phyloP scores from a whole-genome alignment of 2,329 filamentous ascomycete species.

The Huntiella bhutanensis region DNA sequence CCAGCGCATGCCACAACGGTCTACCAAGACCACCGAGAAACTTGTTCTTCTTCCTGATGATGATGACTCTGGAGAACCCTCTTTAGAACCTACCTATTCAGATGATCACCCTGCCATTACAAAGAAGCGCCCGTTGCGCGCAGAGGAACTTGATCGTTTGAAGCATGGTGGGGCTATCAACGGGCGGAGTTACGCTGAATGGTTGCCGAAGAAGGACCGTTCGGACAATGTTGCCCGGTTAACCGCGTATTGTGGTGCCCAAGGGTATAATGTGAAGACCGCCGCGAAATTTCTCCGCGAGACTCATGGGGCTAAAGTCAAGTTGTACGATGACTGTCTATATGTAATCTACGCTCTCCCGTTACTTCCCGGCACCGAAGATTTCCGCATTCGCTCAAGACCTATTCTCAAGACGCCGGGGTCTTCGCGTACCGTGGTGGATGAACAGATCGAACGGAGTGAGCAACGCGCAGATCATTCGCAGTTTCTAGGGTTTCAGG shows the following conservation, averaged over 20 bases:
- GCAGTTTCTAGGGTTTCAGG: slow-evolving; percentile 5
- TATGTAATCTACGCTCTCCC: slow-evolving; percentile 92
- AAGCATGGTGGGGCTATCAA: slow-evolving; percentile 40
- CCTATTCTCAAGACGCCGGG: slow-evolving; percentile 85
- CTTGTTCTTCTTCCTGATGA: slow-evolving; percentile 86
- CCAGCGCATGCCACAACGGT: slow-evolving; percentile 57
- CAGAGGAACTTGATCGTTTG: slow-evolving; percentile 48
- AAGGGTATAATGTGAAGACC: slow-evolving; percentile 74
- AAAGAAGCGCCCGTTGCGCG: slow-evolving; percentile 33
- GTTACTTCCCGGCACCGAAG: slow-evolving; percentile 65
- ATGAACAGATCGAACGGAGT: slow-evolving; percentile 89
- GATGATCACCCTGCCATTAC: slow-evolving; percentile 5
- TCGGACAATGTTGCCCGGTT: slow-evolving; percentile 76
- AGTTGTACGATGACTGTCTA: slow-evolving; percentile 92
- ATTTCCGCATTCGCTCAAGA: slow-evolving; percentile 74
- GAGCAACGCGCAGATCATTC: slow-evolving; percentile 66
- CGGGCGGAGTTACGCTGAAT: slow-evolving; percentile 85
- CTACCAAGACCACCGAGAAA: slow-evolving; percentile 90
- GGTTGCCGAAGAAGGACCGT: slow-evolving; percentile 70
- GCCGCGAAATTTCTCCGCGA: slow-evolving; percentile 80
- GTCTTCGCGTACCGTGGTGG: slow-evolving; percentile 69
- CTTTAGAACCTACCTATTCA: slow-evolving; percentile 28
- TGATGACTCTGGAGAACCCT: slow-evolving; percentile 31
- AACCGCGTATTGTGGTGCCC: slow-evolving; percentile 90
- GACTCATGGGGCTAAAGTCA: slow-evolving; percentile 77